Evolutionary conservation across 2,329 filamentous ascomycete genomes (phyloP).

Genomic region (Aureobasidium vineae): DNA sequence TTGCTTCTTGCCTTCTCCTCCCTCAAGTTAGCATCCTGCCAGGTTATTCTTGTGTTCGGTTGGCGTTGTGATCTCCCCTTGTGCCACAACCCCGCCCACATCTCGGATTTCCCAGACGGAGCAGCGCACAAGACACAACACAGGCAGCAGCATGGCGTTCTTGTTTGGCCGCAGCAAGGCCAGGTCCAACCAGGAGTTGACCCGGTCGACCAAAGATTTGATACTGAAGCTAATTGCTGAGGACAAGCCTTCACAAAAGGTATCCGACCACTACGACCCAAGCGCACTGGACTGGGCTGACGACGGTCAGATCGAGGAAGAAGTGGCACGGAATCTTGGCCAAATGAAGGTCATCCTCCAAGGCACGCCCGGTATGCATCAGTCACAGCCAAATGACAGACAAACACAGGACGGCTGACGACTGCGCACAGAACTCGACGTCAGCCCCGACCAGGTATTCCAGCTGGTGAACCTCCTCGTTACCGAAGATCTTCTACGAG

Average conservation of each 20-base stretch:
- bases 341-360: slow-evolving; percentile 94
- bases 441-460: slow-evolving; percentile 81
- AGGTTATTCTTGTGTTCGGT: background rate
- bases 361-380: slow-evolving; percentile 75
- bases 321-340: slow-evolving; percentile 77
- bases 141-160: slow-evolving; percentile 63
- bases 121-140: slow-evolving; percentile 18
- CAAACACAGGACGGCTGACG: background rate
- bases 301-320: slow-evolving; percentile 67
- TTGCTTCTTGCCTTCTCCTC: slow-evolving; percentile 5
- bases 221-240: slow-evolving; percentile 56
- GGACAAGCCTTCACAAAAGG: slow-evolving; percentile 59
- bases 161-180: slow-evolving; percentile 63
- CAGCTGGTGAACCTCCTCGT: slow-evolving; percentile 81
- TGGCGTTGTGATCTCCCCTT: background rate
- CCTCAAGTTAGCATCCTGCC: background rate
- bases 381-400: too few relatives aligned
- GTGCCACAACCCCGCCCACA: slow-evolving; percentile 1
- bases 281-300: slow-evolving; percentile 25
- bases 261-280: slow-evolving; percentile 36
- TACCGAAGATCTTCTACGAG: slow-evolving; percentile 82
- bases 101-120: background rate
- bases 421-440: slow-evolving; percentile 67
- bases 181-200: slow-evolving; percentile 62
- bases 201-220: slow-evolving; percentile 62